Conservation (phyloP, 768 basidiomycete genomes). For the Auricularia sp. region DNA sequence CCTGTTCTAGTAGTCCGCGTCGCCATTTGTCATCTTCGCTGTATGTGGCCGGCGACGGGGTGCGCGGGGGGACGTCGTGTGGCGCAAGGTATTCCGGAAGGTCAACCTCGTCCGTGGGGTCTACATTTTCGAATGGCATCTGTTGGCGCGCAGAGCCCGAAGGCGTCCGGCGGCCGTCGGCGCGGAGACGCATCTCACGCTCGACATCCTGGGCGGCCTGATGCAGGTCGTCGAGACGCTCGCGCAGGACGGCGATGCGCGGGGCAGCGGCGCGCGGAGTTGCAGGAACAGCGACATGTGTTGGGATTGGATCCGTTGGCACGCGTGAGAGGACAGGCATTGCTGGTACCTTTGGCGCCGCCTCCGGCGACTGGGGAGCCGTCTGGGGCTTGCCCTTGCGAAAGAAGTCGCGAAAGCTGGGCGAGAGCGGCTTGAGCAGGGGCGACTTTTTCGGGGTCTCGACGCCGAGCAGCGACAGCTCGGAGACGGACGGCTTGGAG, state of each 20-base stretch:
- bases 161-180: slow-evolving; percentile 20
- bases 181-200: slow-evolving; percentile 39
- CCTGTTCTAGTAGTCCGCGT: slow-evolving; percentile 63
- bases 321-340: slow-evolving; percentile 9
- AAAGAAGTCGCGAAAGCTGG: slow-evolving; percentile 60
- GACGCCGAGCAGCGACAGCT: slow-evolving; percentile 10
- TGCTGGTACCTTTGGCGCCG: slow-evolving; percentile 21
- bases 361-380: slow-evolving; percentile 45
- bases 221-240: slow-evolving; percentile 63
- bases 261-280: slow-evolving; percentile 25
- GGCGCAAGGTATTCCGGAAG: slow-evolving; percentile 26
- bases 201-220: slow-evolving; percentile 69
- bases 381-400: slow-evolving; percentile 58
- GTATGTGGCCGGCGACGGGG: slow-evolving; percentile 22
- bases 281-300: slow-evolving; percentile 55
- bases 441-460: slow-evolving; percentile 33
- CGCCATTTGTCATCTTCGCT: slow-evolving; percentile 62
- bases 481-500: slow-evolving; percentile 45
- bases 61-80: background rate
- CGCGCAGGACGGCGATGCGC: slow-evolving; percentile 74
- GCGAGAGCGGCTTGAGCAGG: slow-evolving; percentile 33
- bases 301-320: slow-evolving; percentile 28
- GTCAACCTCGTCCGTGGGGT: slow-evolving; percentile 79
- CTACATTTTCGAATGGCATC: slow-evolving; percentile 47
- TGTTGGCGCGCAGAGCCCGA: background rate